Base-by-base conservation (phyloP, 768 basidiomycete species). In the Mycena vitilis region DNA sequence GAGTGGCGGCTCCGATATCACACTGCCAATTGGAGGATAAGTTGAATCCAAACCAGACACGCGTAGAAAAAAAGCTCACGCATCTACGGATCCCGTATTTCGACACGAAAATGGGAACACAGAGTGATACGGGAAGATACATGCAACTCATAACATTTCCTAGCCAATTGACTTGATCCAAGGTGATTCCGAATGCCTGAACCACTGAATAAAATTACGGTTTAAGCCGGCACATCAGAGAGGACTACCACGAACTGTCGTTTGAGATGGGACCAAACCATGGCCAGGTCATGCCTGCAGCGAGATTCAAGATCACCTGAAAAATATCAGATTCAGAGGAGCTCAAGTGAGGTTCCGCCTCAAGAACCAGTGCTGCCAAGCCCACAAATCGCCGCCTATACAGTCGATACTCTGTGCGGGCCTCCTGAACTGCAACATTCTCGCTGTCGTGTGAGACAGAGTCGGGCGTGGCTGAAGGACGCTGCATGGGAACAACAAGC, bases 211-310 rank as follows among this genome's bases (percentile, higher is more conserved):
- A 51, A n/a, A 34, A 22, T 61, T 48, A 23, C 16, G n/a, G n/a
- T n/a, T n/a, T n/a, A n/a, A n/a, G n/a, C n/a, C n/a, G n/a, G n/a
- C n/a, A n/a, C n/a, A n/a, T n/a, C n/a, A n/a, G n/a, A n/a, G n/a
- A n/a, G n/a, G n/a, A n/a, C n/a, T n/a, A n/a, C 44, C 34, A 67
- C 20, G 9, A 16, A 67, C 83, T 82, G 72, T 89, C 76, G 48
- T 88, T 89, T 0, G 94, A 82, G 60, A 96, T 95, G 4, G 94
- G 92, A 5, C 94, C 93, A 73, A 95, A 95, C 93, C 93, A 95
- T 4, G 91, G 85, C 87, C 88, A 89, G 11, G 85, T 80, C 89
- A 92, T 88, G 8, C 87, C 92, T 2, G 85, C 81, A 13, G 89
- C 84, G 48, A 90, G 75, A 62, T 89, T 91, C 38, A 95, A 78